Percentiles rank a stretch among this genome's conserved stretches.
phyloP scores from a whole-genome alignment of 2,329 filamentous ascomycete genomes.

The Apiospora saccharicola region DNA sequence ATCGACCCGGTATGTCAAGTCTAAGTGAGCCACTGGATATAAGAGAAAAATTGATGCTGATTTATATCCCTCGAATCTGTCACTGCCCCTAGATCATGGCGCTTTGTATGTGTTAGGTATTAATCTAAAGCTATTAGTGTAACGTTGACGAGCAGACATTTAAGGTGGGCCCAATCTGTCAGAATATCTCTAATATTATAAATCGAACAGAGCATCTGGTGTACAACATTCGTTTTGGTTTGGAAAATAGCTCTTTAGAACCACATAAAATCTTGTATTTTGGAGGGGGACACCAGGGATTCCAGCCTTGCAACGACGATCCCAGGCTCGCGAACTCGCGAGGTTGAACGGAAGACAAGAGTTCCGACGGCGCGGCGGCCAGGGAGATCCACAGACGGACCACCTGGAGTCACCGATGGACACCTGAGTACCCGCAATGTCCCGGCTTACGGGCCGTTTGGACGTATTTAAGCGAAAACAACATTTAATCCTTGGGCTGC shows the following conservation, averaged over 20 bases:
- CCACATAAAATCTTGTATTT: background rate
- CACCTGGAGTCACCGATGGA: constrained; percentile 16
- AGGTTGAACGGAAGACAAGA: background rate
- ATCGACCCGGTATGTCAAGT: no score
- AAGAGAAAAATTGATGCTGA: no score
- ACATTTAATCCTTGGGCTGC: background rate
- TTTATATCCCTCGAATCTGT: no score
- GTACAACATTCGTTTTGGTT: background rate
- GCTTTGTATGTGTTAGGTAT: no score
- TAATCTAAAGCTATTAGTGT: no score
- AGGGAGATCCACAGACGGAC: constrained; percentile 19
- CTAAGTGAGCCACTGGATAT: no score
- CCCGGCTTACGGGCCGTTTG: constrained; percentile 8
- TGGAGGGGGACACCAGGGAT: background rate
- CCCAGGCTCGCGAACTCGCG: background rate
- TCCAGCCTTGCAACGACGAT: background rate
- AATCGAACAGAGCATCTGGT: background rate
- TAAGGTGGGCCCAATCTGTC: constrained; percentile 1
- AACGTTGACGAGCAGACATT: no score
- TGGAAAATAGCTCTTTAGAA: background rate
- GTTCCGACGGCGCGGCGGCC: background rate
- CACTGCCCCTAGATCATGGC: no score
- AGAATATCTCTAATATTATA: background rate
- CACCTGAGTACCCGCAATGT: constrained; percentile 1
- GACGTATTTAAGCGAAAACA: background rate